Evolutionary conservation across 2,329 filamentous ascomycete species (phyloP).

Genomic region (Fusarium solani-melongenae): DNA sequence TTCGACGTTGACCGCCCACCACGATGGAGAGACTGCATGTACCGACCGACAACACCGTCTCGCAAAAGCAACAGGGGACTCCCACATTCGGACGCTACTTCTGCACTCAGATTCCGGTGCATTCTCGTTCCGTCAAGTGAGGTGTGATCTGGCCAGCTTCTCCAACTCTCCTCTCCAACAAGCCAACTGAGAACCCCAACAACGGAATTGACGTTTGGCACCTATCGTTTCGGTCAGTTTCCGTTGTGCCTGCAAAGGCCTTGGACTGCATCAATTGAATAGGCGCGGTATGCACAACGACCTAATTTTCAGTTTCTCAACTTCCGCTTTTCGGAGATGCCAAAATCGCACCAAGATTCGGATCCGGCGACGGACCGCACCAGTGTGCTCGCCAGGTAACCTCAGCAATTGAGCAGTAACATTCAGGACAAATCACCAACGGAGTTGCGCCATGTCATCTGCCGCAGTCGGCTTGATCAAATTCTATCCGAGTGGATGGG

Average conservation of each 20-base stretch:
- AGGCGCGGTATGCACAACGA: conserved; percentile 12
- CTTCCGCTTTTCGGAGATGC: not conserved
- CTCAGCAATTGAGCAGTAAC: not conserved
- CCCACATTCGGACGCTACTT: conserved; percentile 18
- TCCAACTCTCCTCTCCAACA: not conserved
- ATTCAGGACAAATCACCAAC: not conserved
- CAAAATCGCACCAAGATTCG: not conserved
- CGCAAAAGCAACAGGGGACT: not conserved
- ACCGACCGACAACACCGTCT: not conserved
- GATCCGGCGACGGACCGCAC: not conserved
- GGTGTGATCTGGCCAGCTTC: conserved; percentile 5
- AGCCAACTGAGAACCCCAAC: not conserved
- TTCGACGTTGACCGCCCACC: not conserved
- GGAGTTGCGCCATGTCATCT: not conserved
- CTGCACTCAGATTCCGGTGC: conserved; percentile 26
- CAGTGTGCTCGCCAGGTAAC: not conserved
- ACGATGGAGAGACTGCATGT: conserved; percentile 1
- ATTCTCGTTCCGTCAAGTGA: conserved; percentile 29
- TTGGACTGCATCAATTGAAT: conserved; percentile 15
- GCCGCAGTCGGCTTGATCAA: not conserved
- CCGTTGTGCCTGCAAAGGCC: conserved; percentile 19
- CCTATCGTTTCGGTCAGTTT: conserved; percentile 29
- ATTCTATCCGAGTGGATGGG: not conserved
- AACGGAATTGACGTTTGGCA: conserved; percentile 1
- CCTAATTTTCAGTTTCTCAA: not conserved